These are phyloP conservation scores for Schwanniomyces sp. DNA, from an alignment of 805 yeast species.

Conservation along the genomic window DNA sequence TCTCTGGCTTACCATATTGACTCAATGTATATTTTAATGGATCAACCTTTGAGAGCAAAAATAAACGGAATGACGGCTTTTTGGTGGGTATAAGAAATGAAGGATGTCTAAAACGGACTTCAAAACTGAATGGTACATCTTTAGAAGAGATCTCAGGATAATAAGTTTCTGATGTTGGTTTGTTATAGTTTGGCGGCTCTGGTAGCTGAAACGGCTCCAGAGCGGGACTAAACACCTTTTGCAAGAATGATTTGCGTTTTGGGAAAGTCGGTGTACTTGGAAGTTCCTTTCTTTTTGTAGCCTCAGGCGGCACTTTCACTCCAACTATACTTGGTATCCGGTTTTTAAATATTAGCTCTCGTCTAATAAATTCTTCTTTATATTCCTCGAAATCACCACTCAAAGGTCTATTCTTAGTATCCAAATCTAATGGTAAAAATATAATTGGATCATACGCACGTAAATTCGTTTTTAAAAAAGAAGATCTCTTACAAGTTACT, in stretches of 20 bases:
- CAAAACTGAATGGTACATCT: conserved; percentile 44
- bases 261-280: conserved; percentile 17
- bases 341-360: conserved; percentile 35
- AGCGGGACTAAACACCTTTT: conserved; percentile 21
- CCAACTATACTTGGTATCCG: conserved; percentile 47
- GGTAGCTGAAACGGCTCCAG: conserved; percentile 4
- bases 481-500: conserved; percentile 56
- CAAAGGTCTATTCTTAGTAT: conserved; percentile 20
- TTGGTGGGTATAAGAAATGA: conserved; percentile 46
- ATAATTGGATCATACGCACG: conserved; percentile 50
- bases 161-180: conserved; percentile 4
- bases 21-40: conserved; percentile 31
- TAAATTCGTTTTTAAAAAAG: conserved; percentile 47
- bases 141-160: conserved; percentile 25
- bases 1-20: conserved; percentile 33
- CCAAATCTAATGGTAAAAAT: conserved; percentile 50
- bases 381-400: conserved; percentile 26
- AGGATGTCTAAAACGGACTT: conserved; percentile 49
- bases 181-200: conserved; percentile 10
- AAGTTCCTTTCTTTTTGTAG: conserved; percentile 15
- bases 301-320: conserved; percentile 21
- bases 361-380: conserved; percentile 46
- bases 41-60: conserved; percentile 23
- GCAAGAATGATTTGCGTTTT: conserved; percentile 27
- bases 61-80: conserved; percentile 34